A percentile compares a stretch with the other conserved stretches of the same genome.
phyloP scores from a whole-genome alignment of 768 basidiomycete genomes.

The Clitopilus hobsonii region DNA sequence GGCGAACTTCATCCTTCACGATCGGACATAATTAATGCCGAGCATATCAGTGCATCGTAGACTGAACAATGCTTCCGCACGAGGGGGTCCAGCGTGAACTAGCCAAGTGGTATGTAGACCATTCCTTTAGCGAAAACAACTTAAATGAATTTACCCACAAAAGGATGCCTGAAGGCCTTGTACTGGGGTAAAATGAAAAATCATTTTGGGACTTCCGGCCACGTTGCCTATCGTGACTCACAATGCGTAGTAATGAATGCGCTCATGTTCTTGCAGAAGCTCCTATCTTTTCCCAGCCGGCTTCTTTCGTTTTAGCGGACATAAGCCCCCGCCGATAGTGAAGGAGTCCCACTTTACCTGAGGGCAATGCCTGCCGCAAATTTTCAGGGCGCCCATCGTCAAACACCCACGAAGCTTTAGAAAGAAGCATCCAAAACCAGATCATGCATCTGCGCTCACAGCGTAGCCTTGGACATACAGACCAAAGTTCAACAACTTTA shows the following conservation, averaged over 20 bases:
- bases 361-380: neutral
- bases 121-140: neutral
- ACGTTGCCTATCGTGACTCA: neutral
- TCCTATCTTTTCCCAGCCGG: neutral
- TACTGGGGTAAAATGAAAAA: neutral
- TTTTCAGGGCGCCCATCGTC: neutral
- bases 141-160: neutral
- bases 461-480: neutral
- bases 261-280: neutral
- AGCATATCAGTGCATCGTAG: no score
- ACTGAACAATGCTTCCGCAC: no score
- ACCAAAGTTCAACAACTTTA: neutral
- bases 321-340: neutral
- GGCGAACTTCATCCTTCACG: no score
- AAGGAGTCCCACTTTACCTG: neutral
- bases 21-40: no score
- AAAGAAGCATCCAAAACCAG: no score
- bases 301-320: neutral
- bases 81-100: no score
- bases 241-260: neutral
- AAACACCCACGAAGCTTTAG: neutral
- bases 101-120: no score
- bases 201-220: neutral
- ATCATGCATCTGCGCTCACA: no score
- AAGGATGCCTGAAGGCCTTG: neutral